phyloP scores from a whole-genome alignment of 2,329 filamentous ascomycete genomes.

The Monilinia laxa region DNA sequence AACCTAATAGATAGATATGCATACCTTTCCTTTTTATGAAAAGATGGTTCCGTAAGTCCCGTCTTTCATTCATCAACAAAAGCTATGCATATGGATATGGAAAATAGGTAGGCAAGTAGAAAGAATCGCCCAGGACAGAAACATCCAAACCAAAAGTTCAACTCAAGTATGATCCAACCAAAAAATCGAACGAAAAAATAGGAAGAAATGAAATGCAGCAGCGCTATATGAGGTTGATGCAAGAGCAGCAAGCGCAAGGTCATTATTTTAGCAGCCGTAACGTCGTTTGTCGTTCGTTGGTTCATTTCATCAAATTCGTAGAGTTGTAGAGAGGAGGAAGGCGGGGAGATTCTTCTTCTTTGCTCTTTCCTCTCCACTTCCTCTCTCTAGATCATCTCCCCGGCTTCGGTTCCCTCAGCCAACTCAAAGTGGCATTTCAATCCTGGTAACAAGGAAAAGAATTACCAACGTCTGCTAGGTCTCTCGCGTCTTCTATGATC shows the following conservation, averaged over 20 bases:
- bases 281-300: constrained; percentile 15
- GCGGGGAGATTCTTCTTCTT: not conserved
- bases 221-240: constrained; percentile 15
- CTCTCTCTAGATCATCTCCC: not conserved
- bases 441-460: not conserved
- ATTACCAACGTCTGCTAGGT: constrained; percentile 20
- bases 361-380: not conserved
- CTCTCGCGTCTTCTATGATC: constrained; percentile 18
- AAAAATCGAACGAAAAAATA: not conserved
- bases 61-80: not conserved
- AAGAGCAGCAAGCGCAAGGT: constrained; percentile 7
- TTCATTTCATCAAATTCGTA: constrained; percentile 20
- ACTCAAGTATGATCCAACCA: not conserved
- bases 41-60: not conserved
- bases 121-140: not conserved
- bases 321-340: not conserved
- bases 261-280: constrained; percentile 19
- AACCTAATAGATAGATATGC: not conserved
- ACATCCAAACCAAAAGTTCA: not conserved
- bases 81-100: not conserved
- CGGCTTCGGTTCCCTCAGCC: not conserved
- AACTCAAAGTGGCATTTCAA: not conserved
- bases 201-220: constrained; percentile 8
- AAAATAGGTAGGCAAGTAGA: not conserved
- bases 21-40: not conserved